A percentile compares a stretch with the other conserved stretches of the same genome.
Conservation (phyloP, 116 monocot genomes). For the Papilionanthe hybrid region DNA sequence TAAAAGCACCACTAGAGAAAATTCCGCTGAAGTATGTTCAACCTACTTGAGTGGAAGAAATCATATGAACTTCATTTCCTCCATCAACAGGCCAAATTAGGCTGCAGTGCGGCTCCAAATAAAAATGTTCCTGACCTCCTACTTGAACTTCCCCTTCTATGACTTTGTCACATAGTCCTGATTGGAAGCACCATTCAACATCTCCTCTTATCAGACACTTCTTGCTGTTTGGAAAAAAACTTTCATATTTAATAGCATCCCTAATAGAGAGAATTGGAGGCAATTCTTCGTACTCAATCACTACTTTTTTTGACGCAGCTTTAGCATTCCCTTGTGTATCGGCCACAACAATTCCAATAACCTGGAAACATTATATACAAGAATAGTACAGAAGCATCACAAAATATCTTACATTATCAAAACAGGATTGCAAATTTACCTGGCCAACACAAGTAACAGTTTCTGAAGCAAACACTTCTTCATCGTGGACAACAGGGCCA, state of each 20-base stretch:
- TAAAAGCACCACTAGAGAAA: neutral
- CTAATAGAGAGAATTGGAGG: conserved; percentile 75
- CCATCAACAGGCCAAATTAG: conserved; percentile 92
- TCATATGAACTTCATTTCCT: conserved; percentile 97
- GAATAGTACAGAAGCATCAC: neutral
- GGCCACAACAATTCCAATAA: conserved; percentile 89
- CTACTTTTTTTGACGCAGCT: conserved; percentile 69
- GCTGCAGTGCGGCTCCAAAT: conserved; percentile 85
- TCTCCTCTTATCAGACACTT: conserved; percentile 63
- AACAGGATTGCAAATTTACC: conserved; percentile 28
- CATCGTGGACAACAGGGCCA: conserved; percentile 72
- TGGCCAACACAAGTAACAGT: conserved; percentile 98
- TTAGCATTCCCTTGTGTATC: conserved; percentile 96
- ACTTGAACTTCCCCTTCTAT: conserved; percentile 89
- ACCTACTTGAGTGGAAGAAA: conserved; percentile 93
- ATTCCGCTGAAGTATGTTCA: neutral
- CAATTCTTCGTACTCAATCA: conserved; percentile 70
- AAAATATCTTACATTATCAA: neutral
- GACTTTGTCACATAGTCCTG: conserved; percentile 67
- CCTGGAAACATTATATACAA: conserved; percentile 26
- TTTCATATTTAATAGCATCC: conserved; percentile 59
- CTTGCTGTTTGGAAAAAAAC: conserved; percentile 70
- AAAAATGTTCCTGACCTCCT: conserved; percentile 98
- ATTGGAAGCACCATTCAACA: conserved; percentile 63
- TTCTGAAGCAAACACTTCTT: conserved; percentile 90